Percentiles rank a stretch among this genome's conserved stretches.
phyloP scores from a whole-genome alignment of 441 rosid species.

The Bruguiera hainesii region DNA sequence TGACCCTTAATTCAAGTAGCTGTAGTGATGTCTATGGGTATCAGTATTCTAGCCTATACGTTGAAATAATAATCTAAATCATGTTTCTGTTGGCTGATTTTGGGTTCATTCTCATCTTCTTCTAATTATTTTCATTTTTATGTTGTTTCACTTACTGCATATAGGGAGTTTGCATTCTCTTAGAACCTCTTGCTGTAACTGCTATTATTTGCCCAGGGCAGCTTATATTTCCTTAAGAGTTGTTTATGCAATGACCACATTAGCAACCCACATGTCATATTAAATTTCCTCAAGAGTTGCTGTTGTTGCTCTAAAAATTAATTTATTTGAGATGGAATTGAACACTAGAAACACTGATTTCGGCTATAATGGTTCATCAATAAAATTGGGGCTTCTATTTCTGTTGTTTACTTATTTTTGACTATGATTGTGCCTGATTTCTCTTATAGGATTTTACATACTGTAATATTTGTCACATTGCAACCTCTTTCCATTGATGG shows the following conservation, averaged over 20 bases:
- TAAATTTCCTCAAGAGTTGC: too few relatives aligned
- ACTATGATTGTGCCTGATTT: constrained; percentile 4
- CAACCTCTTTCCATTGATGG: too few relatives aligned
- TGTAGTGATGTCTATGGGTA: constrained; percentile 69
- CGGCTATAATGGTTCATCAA: constrained; percentile 47
- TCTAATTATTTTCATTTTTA: not conserved
- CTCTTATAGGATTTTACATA: not conserved
- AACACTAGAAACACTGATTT: constrained; percentile 20
- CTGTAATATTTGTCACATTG: not conserved
- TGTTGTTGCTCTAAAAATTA: too few relatives aligned
- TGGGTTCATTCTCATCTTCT: not conserved
- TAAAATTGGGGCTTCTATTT: not conserved
- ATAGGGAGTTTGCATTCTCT: not conserved
- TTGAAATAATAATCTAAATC: constrained; percentile 57
- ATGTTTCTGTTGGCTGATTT: constrained; percentile 9
- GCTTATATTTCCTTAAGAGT: too few relatives aligned
- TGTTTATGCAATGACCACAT: not conserved
- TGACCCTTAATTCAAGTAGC: constrained; percentile 54
- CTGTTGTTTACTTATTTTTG: not conserved
- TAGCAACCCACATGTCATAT: not conserved
- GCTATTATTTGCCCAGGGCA: constrained; percentile 2
- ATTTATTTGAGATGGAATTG: too few relatives aligned
- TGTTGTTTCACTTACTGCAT: not conserved
- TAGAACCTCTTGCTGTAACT: constrained; percentile 1
- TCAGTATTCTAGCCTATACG: too few relatives aligned